Base-by-base conservation (phyloP, 2,329 filamentous ascomycete genomes). In the Pyrenophora seminiperda region DNA sequence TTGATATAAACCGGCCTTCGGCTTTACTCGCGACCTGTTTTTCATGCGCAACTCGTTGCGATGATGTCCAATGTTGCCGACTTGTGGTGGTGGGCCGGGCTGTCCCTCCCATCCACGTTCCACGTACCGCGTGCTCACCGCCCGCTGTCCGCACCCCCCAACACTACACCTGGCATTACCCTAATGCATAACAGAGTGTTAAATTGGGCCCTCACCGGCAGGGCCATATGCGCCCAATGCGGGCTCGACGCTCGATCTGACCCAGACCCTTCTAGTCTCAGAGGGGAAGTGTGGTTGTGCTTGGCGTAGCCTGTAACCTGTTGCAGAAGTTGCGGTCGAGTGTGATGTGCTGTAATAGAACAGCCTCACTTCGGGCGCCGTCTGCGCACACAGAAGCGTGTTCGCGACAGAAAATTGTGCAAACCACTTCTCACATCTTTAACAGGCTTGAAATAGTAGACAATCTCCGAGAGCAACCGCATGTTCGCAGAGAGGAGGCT, bases 151-250 rank as follows among this genome's bases (percentile, higher is more conserved):
- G 54, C 51, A 53, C 45, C 54, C 47, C 45, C 54, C 47, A 55
- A 52, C 40, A 34, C 42, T 32, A 47, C 36, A 38, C 45, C 37
- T 52, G 49, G 47, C 54, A 48, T 32, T 34, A 18, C 31, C 36
- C 56, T 54, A 50, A 59, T 53, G 58, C 55, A 56, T 46, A 50
- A 53, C 46, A 54, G 49, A 47, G 40, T 40, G 44, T 29, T 56
- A 54, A 61, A 59, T 50, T 54, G 56, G 60, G 56, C 47, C 56
- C 43, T 60, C 56, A 63, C 60, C 61, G 58, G 54, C 53, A 47
- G 49, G 41, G 33, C 43, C 41, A 20, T 42, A 14, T 49, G 43
- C 47, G 57, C 57, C 57, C 57, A 54, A 56, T 53, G 53, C 53
- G 41, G 34, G 50, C 49, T 56, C 45, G 44, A 47, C 37, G 50